Percentiles rank a stretch among this genome's conserved stretches.
These are phyloP conservation scores for Phellopilus nigrolimitatus DNA, from an alignment of 1,284 basidiomycete genomes.

Conservation along the genomic window DNA sequence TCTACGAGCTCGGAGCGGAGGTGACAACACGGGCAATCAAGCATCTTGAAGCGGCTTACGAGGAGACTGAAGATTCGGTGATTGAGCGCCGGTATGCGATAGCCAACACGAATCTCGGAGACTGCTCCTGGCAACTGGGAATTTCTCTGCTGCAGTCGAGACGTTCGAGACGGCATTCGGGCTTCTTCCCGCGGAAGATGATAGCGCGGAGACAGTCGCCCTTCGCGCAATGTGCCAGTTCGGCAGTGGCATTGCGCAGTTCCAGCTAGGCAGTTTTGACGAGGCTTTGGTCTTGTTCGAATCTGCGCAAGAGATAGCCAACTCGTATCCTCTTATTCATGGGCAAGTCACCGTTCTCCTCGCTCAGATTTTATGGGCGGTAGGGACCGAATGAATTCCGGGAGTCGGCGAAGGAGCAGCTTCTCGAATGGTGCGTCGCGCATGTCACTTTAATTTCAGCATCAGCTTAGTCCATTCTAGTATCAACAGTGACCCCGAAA, in stretches of 20 bases:
- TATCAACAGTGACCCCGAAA: conserved; percentile 64
- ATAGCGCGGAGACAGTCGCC: conserved; percentile 29
- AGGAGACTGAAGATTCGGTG: conserved; percentile 73
- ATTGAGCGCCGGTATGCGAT: conserved; percentile 80
- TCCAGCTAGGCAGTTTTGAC: conserved; percentile 61
- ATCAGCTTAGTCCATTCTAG: conserved; percentile 32
- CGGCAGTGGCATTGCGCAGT: conserved; percentile 67
- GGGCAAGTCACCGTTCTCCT: conserved; percentile 75
- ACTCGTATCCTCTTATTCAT: conserved; percentile 43
- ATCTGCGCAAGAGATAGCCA: conserved; percentile 52
- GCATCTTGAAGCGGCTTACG: conserved; percentile 84
- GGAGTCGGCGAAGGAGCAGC: conserved; percentile 74
- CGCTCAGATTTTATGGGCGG: conserved; percentile 78
- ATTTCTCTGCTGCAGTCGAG: conserved; percentile 59
- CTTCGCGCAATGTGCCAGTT: conserved; percentile 66
- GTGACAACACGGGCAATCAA: conserved; percentile 62
- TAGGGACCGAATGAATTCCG: conserved; percentile 69
- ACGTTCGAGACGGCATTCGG: conserved; percentile 73
- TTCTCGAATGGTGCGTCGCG: conserved; percentile 73
- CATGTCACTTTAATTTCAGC: conserved; percentile 8
- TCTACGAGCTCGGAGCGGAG: conserved; percentile 56
- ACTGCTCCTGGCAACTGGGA: conserved; percentile 56
- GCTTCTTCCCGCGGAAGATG: conserved; percentile 55
- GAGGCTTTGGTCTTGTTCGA: conserved; percentile 66
- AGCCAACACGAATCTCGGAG: conserved; percentile 84